Base-by-base conservation (phyloP, 345 rosid species). In the Carallia brachiata region DNA sequence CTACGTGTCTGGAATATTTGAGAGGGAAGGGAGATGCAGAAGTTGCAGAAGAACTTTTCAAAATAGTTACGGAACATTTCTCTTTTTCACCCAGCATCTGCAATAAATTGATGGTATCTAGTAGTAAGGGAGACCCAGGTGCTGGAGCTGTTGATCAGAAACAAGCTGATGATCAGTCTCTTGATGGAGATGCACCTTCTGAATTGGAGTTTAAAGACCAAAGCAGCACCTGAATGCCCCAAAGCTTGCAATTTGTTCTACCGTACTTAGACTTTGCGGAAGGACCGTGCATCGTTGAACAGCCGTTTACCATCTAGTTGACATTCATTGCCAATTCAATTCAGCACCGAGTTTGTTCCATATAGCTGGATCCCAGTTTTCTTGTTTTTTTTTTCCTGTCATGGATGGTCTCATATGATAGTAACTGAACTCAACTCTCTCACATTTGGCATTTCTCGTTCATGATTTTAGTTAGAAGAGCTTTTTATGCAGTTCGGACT, bases 121-220 rank as follows among this genome's bases (percentile, higher is more conserved):
- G 39, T 52, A 13, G 37, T 53, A 28, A 28, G 18, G 61, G 36
- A 57, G 52, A 19, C 39, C 37, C 52, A 8, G 18, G 48, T 9
- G 17, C 50, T 34, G n/a, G 9, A 52, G 44, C 39, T 18, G 19
- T 53, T 64, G 63, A 27, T 47, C 61, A 66, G 32, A 66, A 40
- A 47, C 55, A 61, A 66, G 60, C 23, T 17, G 60, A 68, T 61
- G 44, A 70, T 66, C 68, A 28, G 27, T 18, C 52, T 44, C 27
- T 32, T 28, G 10, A 4, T 34, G 68, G 36, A 30, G 48, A 70
- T 40, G 10, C 37, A 7, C 50, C 40, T 17, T 23, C 69, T 52
- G 19, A 17, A 4, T 32, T 70, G 69, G 65, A 63, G 65, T 28
- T 63, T 16, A 36, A 58, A 9, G 52, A 61, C 18, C 36, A 70